These are phyloP conservation scores for Boletus eberwhitei DNA, from an alignment of 768 basidiomycete genomes.

Conservation along the genomic window DNA sequence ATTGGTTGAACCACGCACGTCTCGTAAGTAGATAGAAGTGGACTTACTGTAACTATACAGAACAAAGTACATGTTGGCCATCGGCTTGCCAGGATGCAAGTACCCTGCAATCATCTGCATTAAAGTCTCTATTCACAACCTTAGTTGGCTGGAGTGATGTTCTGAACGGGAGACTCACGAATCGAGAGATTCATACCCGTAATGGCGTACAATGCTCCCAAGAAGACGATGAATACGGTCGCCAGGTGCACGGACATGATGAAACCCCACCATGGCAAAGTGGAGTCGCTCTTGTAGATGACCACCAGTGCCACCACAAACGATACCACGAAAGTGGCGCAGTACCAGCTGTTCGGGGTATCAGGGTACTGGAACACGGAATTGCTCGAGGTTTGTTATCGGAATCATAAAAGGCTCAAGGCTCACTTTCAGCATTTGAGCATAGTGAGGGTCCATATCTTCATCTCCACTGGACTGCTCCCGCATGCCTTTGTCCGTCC, in stretches of 20 bases:
- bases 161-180: slow-evolving; percentile 15
- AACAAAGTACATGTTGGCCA: slow-evolving; percentile 44
- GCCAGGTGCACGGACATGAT: slow-evolving; percentile 53
- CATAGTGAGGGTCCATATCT: slow-evolving; percentile 51
- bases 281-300: slow-evolving; percentile 50
- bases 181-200: slow-evolving; percentile 30
- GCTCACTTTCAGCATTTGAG: slow-evolving; percentile 46
- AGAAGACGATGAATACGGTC: slow-evolving; percentile 46
- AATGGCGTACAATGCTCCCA: slow-evolving; percentile 52
- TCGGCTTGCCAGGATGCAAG: slow-evolving; percentile 35
- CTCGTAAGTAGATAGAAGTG: background rate
- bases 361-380: slow-evolving; percentile 31
- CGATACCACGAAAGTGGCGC: slow-evolving; percentile 18
- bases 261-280: slow-evolving; percentile 59
- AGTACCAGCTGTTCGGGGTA: slow-evolving; percentile 34
- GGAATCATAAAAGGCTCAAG: slow-evolving; percentile 11
- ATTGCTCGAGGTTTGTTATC: background rate
- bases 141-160: background rate
- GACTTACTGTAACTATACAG: slow-evolving; percentile 46
- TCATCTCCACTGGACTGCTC: slow-evolving; percentile 34
- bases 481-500: slow-evolving; percentile 22
- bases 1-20: slow-evolving; percentile 47
- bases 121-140: slow-evolving; percentile 20
- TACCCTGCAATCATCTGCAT: slow-evolving; percentile 39
- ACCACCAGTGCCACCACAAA: slow-evolving; percentile 53